These are phyloP conservation scores for Firmiana major DNA, from an alignment of 345 rosid species.

Conservation along the genomic window DNA sequence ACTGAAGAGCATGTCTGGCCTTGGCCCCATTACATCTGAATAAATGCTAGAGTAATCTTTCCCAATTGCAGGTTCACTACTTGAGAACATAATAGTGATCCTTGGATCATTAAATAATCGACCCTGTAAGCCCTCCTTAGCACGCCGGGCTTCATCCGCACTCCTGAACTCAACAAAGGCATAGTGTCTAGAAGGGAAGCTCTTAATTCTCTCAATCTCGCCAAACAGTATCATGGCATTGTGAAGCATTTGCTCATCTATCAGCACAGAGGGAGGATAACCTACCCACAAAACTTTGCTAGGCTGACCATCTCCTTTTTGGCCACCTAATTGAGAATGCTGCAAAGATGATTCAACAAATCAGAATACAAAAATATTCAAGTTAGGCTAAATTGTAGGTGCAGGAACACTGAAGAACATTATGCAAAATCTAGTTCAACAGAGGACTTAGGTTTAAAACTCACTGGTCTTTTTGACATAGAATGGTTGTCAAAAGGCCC, in stretches of 20 bases:
- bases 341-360: slow-evolving; percentile 20
- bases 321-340: slow-evolving; percentile 48
- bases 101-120: slow-evolving; percentile 88
- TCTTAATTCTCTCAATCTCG: slow-evolving; percentile 85
- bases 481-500: slow-evolving; percentile 33
- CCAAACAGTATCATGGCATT: slow-evolving; percentile 98
- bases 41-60: slow-evolving; percentile 18
- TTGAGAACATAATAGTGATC: slow-evolving; percentile 78
- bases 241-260: slow-evolving; percentile 93
- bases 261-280: slow-evolving; percentile 85
- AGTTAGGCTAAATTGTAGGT: background rate
- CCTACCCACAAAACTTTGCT: slow-evolving; percentile 91
- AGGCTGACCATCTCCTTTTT: slow-evolving; percentile 63
- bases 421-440: background rate
- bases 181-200: slow-evolving; percentile 74
- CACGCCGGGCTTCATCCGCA: slow-evolving; percentile 90
- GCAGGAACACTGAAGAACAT: slow-evolving; percentile 4
- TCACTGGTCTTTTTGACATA: slow-evolving; percentile 55
- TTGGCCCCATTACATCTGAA: slow-evolving; percentile 52
- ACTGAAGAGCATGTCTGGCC: slow-evolving; percentile 45
- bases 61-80: slow-evolving; percentile 53
- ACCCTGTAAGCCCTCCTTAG: slow-evolving; percentile 93
- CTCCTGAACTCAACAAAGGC: slow-evolving; percentile 96
- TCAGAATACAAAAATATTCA: slow-evolving; percentile 6
- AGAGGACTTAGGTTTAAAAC: slow-evolving; percentile 12